Conservation (phyloP, 225 moss, liverwort and hornwort species). For the Thuidium tamariscinum region DNA sequence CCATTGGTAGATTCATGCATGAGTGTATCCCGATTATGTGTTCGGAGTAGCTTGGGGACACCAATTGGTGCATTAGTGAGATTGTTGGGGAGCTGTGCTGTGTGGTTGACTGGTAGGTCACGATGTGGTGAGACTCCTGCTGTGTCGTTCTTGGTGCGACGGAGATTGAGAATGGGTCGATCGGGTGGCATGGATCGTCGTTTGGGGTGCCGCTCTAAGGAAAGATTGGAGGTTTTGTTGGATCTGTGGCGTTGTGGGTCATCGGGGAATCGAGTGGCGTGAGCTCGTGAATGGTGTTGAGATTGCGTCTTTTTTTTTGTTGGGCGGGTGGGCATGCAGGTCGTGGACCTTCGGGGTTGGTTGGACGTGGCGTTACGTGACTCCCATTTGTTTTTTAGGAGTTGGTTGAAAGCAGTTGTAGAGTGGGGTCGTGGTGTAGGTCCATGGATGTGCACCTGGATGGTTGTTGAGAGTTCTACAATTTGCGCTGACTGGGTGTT, state of each 20-base stretch:
- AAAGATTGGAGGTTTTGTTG: background rate
- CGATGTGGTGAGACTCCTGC: background rate
- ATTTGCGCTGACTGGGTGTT: background rate
- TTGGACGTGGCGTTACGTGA: background rate
- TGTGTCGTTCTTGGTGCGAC: background rate
- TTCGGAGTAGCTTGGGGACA: background rate
- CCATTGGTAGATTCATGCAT: background rate
- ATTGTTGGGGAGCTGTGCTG: background rate
- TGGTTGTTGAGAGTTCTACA: background rate
- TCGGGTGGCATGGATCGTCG: background rate
- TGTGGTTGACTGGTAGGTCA: background rate
- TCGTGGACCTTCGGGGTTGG: background rate
- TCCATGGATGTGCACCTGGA: conserved; percentile 3
- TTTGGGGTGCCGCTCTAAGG: background rate
- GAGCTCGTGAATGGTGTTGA: background rate
- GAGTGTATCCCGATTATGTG: background rate
- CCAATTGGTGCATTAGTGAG: background rate
- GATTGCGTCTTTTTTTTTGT: background rate
- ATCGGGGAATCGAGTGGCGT: background rate
- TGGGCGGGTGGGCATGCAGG: background rate
- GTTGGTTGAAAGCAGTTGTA: background rate
- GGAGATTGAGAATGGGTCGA: background rate
- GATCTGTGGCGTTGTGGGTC: background rate
- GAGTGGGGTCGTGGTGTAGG: background rate
- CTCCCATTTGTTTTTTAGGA: background rate